phyloP scores from a whole-genome alignment of 345 rosid genomes.

The Cochlearia excelsa region DNA sequence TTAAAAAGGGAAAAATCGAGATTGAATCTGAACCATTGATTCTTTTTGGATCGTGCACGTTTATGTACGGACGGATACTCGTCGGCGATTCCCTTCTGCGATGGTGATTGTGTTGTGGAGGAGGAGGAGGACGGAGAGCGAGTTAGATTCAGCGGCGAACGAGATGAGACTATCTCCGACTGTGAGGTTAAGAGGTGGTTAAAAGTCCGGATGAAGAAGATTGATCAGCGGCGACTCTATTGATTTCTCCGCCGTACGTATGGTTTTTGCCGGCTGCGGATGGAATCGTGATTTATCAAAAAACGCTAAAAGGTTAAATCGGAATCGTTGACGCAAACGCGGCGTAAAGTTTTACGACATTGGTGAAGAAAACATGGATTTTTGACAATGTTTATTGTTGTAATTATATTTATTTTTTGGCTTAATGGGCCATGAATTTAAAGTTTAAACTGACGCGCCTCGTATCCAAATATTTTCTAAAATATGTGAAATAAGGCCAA shows the following conservation, averaged over 20 bases:
- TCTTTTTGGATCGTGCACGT: conserved; percentile 62
- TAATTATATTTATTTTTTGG: too few species aligned
- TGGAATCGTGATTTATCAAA: neutral
- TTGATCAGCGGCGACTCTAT: conserved; percentile 56
- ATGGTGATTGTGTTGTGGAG: conserved; percentile 36
- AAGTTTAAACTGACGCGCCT: too few species aligned
- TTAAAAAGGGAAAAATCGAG: conserved; percentile 82
- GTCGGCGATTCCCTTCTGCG: conserved; percentile 25
- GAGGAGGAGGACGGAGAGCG: conserved; percentile 64
- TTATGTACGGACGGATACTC: conserved; percentile 38
- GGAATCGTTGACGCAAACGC: conserved; percentile 21
- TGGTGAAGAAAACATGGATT: too few species aligned
- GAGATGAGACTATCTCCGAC: conserved; percentile 43
- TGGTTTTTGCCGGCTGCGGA: neutral
- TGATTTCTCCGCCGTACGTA: neutral
- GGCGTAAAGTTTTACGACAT: too few species aligned
- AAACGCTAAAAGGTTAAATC: conserved; percentile 17
- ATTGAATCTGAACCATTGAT: conserved; percentile 61
- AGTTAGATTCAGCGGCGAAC: conserved; percentile 58
- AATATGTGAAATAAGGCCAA: too few species aligned
- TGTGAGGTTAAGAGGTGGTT: conserved; percentile 44
- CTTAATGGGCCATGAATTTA: too few species aligned
- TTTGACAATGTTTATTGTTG: too few species aligned
- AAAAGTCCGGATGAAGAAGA: conserved; percentile 65
- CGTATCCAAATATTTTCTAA: too few species aligned